Percentiles rank a stretch among this genome's conserved stretches.
phyloP scores from a whole-genome alignment of 371 early-diverging fungal species.

The Saksenaea vasiformis region DNA sequence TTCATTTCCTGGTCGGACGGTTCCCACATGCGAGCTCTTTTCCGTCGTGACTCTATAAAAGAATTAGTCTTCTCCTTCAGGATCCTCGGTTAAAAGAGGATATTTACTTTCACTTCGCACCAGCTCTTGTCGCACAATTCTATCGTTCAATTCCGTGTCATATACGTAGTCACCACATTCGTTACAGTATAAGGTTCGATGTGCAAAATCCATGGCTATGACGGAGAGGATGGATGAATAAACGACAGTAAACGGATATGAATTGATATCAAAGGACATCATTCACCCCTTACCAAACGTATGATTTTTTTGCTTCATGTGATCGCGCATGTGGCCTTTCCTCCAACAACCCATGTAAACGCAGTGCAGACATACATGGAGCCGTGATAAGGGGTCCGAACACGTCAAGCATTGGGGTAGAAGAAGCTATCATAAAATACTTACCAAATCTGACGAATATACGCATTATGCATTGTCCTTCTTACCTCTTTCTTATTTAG shows the following conservation, averaged over 20 bases:
- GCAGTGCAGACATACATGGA: constrained; percentile 85
- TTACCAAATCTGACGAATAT: neutral
- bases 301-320: constrained; percentile 61
- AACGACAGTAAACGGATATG: neutral
- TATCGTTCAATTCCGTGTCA: constrained; percentile 74
- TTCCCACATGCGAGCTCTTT: constrained; percentile 35
- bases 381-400: constrained; percentile 60
- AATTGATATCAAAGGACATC: neutral
- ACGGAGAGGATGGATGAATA: neutral
- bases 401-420: constrained; percentile 69
- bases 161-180: constrained; percentile 87
- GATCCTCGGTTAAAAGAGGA: neutral
- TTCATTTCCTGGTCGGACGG: constrained; percentile 54
- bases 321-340: constrained; percentile 65
- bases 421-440: constrained; percentile 54
- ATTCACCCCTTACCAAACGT: constrained; percentile 55
- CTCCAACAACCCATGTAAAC: constrained; percentile 68
- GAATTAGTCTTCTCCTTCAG: neutral
- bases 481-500: constrained; percentile 14
- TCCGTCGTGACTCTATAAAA: constrained; percentile 24
- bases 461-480: neutral
- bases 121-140: constrained; percentile 57
- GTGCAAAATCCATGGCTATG: constrained; percentile 50
- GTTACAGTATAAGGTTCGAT: constrained; percentile 71
- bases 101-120: constrained; percentile 22